Conservation (phyloP, 331 rosid genomes). For the Acacia pycnantha region DNA sequence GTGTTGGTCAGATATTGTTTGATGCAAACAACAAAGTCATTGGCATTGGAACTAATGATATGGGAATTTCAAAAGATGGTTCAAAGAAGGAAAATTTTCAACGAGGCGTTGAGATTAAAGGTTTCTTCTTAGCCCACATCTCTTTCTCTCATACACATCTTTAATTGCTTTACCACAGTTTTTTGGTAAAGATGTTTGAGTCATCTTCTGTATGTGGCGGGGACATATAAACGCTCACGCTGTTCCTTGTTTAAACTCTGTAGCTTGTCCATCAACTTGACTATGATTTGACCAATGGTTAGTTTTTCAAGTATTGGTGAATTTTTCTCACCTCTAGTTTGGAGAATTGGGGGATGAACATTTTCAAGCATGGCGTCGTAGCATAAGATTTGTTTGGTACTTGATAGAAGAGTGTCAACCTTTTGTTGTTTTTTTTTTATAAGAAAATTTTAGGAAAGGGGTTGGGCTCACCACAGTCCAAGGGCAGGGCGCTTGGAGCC, state of each 20-base stretch:
- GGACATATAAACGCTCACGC: background rate
- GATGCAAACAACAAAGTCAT: conserved; percentile 61
- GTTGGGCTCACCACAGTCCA: too few species aligned
- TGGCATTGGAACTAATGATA: conserved; percentile 90
- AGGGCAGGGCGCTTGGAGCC: too few species aligned
- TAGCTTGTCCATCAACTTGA: conserved; percentile 15
- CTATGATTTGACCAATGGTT: conserved; percentile 16
- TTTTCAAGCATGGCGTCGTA: background rate
- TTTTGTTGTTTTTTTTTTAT: background rate
- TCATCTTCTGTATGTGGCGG: conserved; percentile 1
- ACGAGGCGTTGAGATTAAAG: conserved; percentile 80
- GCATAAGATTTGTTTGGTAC: background rate
- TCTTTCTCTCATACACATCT: conserved; percentile 1
- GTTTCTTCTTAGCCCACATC: conserved; percentile 39
- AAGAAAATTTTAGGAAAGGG: too few species aligned
- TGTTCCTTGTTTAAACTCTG: background rate
- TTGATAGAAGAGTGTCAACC: background rate
- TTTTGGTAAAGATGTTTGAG: background rate
- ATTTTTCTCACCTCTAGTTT: background rate
- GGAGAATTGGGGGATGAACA: background rate
- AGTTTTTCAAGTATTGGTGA: conserved; percentile 10
- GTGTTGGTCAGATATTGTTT: conserved; percentile 64
- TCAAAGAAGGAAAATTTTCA: conserved; percentile 88
- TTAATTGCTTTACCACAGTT: conserved; percentile 15
- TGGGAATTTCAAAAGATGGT: conserved; percentile 94